phyloP scores from a whole-genome alignment of 1,284 basidiomycete genomes.

The Malassezia psittaci region DNA sequence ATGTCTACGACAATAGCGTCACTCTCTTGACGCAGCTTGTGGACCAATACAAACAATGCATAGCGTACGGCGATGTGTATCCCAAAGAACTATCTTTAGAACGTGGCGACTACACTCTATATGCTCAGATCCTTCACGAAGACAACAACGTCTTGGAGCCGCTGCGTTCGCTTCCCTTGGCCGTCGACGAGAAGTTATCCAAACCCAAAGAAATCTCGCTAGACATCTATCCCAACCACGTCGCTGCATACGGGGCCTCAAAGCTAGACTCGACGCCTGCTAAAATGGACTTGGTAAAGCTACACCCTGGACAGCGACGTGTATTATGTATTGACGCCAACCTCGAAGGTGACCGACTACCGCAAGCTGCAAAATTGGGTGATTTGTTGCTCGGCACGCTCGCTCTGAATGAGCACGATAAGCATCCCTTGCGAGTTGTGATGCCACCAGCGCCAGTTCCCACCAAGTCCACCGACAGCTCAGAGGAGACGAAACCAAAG shows the following conservation, averaged over 20 bases:
- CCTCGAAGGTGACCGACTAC: constrained; percentile 40
- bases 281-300: constrained; percentile 37
- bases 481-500: constrained; percentile 1
- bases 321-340: constrained; percentile 39
- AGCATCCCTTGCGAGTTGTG: constrained; percentile 36
- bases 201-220: constrained; percentile 40
- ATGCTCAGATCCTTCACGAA: constrained; percentile 39
- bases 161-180: constrained; percentile 38
- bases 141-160: constrained; percentile 36
- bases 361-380: constrained; percentile 42
- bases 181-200: constrained; percentile 41
- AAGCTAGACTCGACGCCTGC: constrained; percentile 13
- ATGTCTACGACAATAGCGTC: constrained; percentile 46
- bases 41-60: constrained; percentile 36
- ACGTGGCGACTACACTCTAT: constrained; percentile 46
- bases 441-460: constrained; percentile 40
- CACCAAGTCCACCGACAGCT: constrained; percentile 29
- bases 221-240: constrained; percentile 43
- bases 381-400: constrained; percentile 45
- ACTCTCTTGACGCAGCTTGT: constrained; percentile 43
- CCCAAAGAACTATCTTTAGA: constrained; percentile 40
- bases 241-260: constrained; percentile 28
- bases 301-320: constrained; percentile 41
- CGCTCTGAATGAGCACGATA: constrained; percentile 31
- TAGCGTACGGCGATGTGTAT: constrained; percentile 47